Evolutionary conservation across 305 asterid species (phyloP).

Genomic region (Fraxinus baroniana): DNA sequence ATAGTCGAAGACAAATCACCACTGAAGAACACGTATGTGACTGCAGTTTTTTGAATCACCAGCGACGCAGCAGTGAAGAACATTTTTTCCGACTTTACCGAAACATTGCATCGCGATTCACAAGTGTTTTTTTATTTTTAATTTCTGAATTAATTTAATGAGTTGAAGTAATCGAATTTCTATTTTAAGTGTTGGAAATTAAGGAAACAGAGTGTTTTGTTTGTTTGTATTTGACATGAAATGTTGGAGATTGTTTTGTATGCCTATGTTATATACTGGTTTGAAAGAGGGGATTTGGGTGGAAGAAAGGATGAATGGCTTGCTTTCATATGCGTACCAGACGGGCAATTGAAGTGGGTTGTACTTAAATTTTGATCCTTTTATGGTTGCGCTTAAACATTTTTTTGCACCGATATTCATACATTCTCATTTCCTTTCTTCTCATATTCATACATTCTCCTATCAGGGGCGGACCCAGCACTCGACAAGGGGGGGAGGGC

Average conservation of each 20-base stretch:
- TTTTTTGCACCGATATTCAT: too few species aligned
- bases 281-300: slow-evolving; percentile 20
- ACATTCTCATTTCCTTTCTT: slow-evolving; percentile 56
- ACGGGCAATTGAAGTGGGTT: slow-evolving; percentile 7
- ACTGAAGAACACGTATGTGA: too few species aligned
- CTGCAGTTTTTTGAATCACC: too few species aligned
- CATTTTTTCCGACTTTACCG: too few species aligned
- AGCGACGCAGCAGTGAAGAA: too few species aligned
- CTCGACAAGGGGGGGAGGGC: too few species aligned
- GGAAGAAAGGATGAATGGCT: slow-evolving; percentile 11
- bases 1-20: slow-evolving; percentile 26
- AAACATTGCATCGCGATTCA: too few species aligned
- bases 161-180: neutral
- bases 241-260: neutral
- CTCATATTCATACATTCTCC: slow-evolving; percentile 52
- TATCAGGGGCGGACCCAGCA: too few species aligned
- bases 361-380: slow-evolving; percentile 9
- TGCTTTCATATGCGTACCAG: slow-evolving; percentile 10
- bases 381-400: neutral
- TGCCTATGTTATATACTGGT: neutral
- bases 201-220: slow-evolving; percentile 29
- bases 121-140: too few species aligned
- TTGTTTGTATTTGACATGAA: slow-evolving; percentile 21
- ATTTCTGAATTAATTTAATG: neutral
- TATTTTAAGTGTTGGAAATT: slow-evolving; percentile 20